Percentiles rank a stretch among this genome's conserved stretches.
Evolutionary conservation across 306 rosid species (phyloP).

Genomic region (Psophocarpus tetragonolobus): DNA sequence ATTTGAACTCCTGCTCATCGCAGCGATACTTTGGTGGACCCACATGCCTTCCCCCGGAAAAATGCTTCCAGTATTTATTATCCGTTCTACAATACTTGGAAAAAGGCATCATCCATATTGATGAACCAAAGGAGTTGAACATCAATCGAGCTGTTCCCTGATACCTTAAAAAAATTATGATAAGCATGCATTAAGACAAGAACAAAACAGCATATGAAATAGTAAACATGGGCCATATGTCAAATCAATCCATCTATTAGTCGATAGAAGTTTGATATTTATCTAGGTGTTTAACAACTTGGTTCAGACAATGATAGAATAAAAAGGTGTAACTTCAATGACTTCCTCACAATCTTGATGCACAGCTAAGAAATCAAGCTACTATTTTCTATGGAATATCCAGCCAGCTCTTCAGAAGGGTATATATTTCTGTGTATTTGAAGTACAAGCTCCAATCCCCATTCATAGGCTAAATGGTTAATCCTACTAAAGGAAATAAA

Average conservation of each 20-base stretch:
- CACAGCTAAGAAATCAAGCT: slow-evolving; percentile 22
- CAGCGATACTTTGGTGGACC: slow-evolving; percentile 63
- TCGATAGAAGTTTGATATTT: slow-evolving; percentile 14
- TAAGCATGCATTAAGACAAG: slow-evolving; percentile 46
- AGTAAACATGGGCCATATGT: slow-evolving; percentile 5
- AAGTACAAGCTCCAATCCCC: background rate
- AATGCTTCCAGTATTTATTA: slow-evolving; percentile 65
- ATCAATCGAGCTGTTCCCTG: slow-evolving; percentile 98
- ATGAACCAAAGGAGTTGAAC: slow-evolving; percentile 91
- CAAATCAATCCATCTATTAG: slow-evolving; percentile 33
- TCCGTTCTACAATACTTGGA: slow-evolving; percentile 85
- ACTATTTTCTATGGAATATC: slow-evolving; percentile 17
- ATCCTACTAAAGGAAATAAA: background rate
- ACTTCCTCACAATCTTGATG: slow-evolving; percentile 26
- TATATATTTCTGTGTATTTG: too few species aligned
- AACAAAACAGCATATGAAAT: slow-evolving; percentile 24
- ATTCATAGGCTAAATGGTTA: background rate
- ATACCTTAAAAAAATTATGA: slow-evolving; percentile 47
- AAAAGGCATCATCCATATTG: slow-evolving; percentile 97
- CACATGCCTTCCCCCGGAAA: slow-evolving; percentile 48
- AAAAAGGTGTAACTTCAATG: slow-evolving; percentile 29
- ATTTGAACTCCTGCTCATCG: slow-evolving; percentile 62
- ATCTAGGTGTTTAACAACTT: background rate
- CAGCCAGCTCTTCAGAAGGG: background rate
- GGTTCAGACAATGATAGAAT: background rate